These are phyloP conservation scores for Musa schizocarpa DNA, from an alignment of 176 grass and related monocot species.

Conservation along the genomic window DNA sequence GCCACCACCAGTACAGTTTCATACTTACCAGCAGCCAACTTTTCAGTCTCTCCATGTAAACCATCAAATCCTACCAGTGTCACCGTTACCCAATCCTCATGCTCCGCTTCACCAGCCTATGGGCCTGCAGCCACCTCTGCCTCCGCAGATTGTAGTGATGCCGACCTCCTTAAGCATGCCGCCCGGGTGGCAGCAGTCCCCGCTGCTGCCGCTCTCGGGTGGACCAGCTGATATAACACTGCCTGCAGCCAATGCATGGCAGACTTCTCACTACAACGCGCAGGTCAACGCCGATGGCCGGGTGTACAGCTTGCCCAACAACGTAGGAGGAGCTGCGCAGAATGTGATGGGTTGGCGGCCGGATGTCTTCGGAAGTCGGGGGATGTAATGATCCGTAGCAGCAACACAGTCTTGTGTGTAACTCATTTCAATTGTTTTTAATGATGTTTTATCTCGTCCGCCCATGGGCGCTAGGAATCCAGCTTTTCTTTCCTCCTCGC, in stretches of 20 bases:
- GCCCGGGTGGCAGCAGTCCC: conserved; percentile 20
- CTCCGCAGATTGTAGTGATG: background rate
- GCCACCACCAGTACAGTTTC: conserved; percentile 18
- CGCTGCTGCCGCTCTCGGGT: conserved; percentile 28
- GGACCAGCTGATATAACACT: background rate
- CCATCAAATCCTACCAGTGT: conserved; percentile 4
- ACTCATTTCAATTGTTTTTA: no score
- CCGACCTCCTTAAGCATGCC: background rate
- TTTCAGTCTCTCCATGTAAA: conserved; percentile 3
- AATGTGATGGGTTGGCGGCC: conserved; percentile 24
- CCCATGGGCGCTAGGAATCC: no score
- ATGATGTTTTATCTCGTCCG: no score
- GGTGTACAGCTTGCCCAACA: background rate
- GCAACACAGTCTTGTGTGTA: no score
- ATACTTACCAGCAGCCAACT: conserved; percentile 27
- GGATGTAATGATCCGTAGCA: background rate
- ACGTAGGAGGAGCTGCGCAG: conserved; percentile 9
- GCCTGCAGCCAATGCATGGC: conserved; percentile 7
- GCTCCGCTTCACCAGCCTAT: background rate
- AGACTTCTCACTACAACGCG: conserved; percentile 2
- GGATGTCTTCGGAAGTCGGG: conserved; percentile 24
- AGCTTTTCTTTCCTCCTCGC: no score
- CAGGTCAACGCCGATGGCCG: conserved; percentile 9
- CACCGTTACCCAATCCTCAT: background rate
- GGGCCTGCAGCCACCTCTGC: background rate